These are phyloP conservation scores for Zygotorulaspora danielsina DNA, from an alignment of 805 yeast species.

Conservation along the genomic window DNA sequence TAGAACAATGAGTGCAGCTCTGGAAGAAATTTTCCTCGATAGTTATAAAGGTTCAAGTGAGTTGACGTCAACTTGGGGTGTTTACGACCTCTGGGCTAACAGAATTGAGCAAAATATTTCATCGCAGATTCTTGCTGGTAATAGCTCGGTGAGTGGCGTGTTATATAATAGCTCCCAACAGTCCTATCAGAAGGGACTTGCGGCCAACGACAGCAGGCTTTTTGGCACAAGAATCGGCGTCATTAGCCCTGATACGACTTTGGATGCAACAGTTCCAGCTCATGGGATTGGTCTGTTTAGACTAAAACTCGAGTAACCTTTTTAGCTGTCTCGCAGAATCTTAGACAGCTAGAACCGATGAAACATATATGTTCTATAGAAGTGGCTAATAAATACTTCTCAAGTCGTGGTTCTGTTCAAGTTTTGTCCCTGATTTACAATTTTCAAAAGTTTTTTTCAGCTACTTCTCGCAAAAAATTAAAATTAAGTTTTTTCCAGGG, in stretches of 20 bases:
- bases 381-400: no score
- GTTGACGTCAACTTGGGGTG: slow-evolving; percentile 6
- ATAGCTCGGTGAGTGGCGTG: neutral
- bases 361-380: no score
- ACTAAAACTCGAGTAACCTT: no score
- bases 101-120: slow-evolving; percentile 8
- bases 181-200: slow-evolving; percentile 7
- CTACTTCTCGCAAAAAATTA: no score
- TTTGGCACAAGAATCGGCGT: slow-evolving; percentile 7
- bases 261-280: slow-evolving; percentile 7
- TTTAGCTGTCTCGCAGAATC: no score
- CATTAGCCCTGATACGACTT: neutral
- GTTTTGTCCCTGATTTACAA: no score
- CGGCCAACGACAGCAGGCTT: slow-evolving; percentile 8
- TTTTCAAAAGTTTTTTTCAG: no score
- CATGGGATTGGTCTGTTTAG: slow-evolving; percentile 5
- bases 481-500: no score
- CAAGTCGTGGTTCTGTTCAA: no score
- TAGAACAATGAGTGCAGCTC: slow-evolving; percentile 6
- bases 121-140: slow-evolving; percentile 1
- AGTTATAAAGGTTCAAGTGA: slow-evolving; percentile 1
- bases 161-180: slow-evolving; percentile 9
- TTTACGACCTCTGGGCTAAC: slow-evolving; percentile 13
- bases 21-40: slow-evolving; percentile 9
- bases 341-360: no score